Conservation (phyloP, 2,329 filamentous ascomycete species). For the Diaporthe citri region DNA sequence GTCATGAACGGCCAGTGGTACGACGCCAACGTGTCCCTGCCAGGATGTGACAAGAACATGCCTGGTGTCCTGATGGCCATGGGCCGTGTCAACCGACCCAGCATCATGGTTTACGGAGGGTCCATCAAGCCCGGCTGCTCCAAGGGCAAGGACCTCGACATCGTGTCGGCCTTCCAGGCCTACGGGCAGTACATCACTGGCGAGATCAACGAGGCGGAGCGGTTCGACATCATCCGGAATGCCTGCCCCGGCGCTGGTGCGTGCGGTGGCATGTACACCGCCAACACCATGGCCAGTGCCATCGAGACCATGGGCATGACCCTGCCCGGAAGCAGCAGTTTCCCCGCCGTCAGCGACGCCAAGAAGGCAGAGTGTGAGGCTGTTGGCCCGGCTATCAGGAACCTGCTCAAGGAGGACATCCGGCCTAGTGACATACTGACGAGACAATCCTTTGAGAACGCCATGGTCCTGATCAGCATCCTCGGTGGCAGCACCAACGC, state of each 20-base stretch:
- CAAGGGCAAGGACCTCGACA: conserved; percentile 84
- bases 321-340: conserved; percentile 84
- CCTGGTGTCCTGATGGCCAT: conserved; percentile 92
- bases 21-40: conserved; percentile 95
- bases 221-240: conserved; percentile 94
- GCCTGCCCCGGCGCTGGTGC: conserved; percentile 88
- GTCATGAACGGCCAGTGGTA: conserved; percentile 99
- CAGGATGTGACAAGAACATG: conserved; percentile 99
- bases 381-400: conserved; percentile 80
- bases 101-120: conserved; percentile 97
- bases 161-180: conserved; percentile 97
- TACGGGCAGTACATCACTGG: conserved; percentile 96
- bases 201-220: conserved; percentile 89
- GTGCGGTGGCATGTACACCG: conserved; percentile 88
- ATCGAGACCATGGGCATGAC: conserved; percentile 83
- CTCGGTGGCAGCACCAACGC: conserved; percentile 89
- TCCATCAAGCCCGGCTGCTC: conserved; percentile 94
- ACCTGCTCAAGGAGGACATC: conserved; percentile 81
- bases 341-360: conserved; percentile 78
- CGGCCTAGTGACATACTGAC: conserved; percentile 83
- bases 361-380: conserved; percentile 81
- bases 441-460: conserved; percentile 84
- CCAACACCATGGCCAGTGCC: conserved; percentile 81
- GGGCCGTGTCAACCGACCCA: conserved; percentile 93
- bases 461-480: conserved; percentile 86